These are phyloP conservation scores for Penicillium paxilli DNA, from an alignment of 495 filamentous ascomycete genomes.

Conservation along the genomic window DNA sequence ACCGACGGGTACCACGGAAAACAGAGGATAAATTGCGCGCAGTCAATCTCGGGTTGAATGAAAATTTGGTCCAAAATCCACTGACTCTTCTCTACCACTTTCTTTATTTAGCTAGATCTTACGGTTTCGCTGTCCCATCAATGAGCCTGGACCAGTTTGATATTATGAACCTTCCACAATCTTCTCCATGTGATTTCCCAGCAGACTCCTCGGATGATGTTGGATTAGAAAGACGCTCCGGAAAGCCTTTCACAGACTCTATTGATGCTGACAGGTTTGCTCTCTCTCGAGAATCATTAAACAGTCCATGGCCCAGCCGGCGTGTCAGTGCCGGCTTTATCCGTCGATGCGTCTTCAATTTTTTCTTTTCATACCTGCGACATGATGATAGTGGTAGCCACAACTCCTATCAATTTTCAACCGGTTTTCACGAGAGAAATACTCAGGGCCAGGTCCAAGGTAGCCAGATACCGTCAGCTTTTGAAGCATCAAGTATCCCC, in stretches of 20 bases:
- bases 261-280: constrained; percentile 7
- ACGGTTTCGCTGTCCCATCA: background rate
- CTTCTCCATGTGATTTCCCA: background rate
- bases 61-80: background rate
- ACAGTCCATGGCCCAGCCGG: background rate
- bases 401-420: no score
- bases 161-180: background rate
- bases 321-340: constrained; percentile 5
- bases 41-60: background rate
- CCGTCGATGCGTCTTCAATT: constrained; percentile 4
- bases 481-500: no score
- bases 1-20: constrained; percentile 6
- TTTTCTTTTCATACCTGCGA: constrained; percentile 6
- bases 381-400: no score
- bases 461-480: no score
- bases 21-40: background rate
- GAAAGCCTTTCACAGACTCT: constrained; percentile 9
- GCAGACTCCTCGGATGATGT: background rate
- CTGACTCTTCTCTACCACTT: background rate
- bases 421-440: no score
- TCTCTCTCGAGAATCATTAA: background rate
- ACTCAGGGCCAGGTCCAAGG: no score
- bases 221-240: constrained; percentile 4
- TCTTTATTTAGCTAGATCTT: background rate
- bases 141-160: background rate